phyloP scores from a whole-genome alignment of 1,139 yeast species.

The Saccharomyces pastorianus region DNA sequence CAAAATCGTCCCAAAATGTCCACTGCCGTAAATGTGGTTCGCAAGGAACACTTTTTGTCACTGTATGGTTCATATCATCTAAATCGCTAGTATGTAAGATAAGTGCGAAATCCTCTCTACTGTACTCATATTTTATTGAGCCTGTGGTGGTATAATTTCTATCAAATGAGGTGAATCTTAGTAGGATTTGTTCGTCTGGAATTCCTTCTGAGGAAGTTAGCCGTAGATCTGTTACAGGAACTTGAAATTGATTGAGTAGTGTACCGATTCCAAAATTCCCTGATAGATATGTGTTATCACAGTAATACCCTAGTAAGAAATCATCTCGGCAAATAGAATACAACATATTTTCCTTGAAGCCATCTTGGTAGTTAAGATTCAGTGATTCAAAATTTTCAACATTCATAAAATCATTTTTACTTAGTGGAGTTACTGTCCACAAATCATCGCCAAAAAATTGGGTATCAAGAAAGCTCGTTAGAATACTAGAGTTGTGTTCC shows the following conservation, averaged over 20 bases:
- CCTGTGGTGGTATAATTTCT: not conserved
- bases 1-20: not conserved
- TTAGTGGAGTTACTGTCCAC: slow-evolving; percentile 19
- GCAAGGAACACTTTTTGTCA: not conserved
- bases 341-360: slow-evolving; percentile 13
- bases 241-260: slow-evolving; percentile 22
- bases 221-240: slow-evolving; percentile 16
- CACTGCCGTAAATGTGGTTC: not conserved
- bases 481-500: slow-evolving; percentile 3
- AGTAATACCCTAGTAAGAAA: slow-evolving; percentile 12
- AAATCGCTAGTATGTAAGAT: not conserved
- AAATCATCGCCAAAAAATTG: slow-evolving; percentile 17
- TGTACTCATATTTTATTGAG: not conserved
- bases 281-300: slow-evolving; percentile 13
- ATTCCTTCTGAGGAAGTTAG: slow-evolving; percentile 8
- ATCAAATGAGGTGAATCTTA: slow-evolving; percentile 19
- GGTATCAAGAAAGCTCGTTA: slow-evolving; percentile 9
- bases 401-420: slow-evolving; percentile 13
- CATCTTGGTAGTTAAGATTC: slow-evolving; percentile 17
- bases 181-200: slow-evolving; percentile 2
- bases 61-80: not conserved
- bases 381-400: slow-evolving; percentile 20
- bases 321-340: slow-evolving; percentile 18
- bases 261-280: slow-evolving; percentile 22
- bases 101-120: not conserved